Percentiles rank a stretch among this genome's conserved stretches.
Conservation (phyloP, 441 rosid genomes). For the Corymbia calophylla region DNA sequence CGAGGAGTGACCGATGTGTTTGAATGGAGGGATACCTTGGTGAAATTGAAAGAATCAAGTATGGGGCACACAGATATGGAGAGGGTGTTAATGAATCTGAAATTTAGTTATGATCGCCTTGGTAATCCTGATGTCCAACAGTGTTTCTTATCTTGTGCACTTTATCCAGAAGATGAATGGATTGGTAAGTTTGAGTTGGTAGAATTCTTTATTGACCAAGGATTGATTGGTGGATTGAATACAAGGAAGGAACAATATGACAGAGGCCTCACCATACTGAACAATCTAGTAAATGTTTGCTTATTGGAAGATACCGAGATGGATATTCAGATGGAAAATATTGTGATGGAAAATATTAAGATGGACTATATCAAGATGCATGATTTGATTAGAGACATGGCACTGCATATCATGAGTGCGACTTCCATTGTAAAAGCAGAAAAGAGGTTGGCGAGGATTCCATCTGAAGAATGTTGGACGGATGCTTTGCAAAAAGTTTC, state of each 20-base stretch:
- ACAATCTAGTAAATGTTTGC: neutral
- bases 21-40: conserved; percentile 11
- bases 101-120: conserved; percentile 9
- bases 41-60: conserved; percentile 1
- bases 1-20: neutral
- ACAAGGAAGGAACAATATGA: neutral
- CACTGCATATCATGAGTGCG: too few relatives aligned
- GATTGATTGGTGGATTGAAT: neutral
- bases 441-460: too few relatives aligned
- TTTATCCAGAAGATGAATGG: conserved; percentile 3
- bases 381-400: neutral
- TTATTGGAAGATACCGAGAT: too few relatives aligned
- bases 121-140: neutral
- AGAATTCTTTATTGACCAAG: conserved; percentile 8
- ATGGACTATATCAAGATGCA: neutral
- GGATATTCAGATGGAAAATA: too few relatives aligned
- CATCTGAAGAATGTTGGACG: too few relatives aligned
- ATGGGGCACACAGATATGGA: conserved; percentile 8
- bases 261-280: neutral
- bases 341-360: neutral
- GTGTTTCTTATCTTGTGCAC: conserved; percentile 14
- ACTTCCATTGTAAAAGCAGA: too few relatives aligned
- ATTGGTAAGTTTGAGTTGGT: conserved; percentile 3
- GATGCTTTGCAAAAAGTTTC: too few relatives aligned
- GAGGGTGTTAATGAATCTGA: conserved; percentile 2